Evolutionary conservation across 192 early-diverging fungal genomes (phyloP).

Genomic region (Gaertneriomyces sp.): DNA sequence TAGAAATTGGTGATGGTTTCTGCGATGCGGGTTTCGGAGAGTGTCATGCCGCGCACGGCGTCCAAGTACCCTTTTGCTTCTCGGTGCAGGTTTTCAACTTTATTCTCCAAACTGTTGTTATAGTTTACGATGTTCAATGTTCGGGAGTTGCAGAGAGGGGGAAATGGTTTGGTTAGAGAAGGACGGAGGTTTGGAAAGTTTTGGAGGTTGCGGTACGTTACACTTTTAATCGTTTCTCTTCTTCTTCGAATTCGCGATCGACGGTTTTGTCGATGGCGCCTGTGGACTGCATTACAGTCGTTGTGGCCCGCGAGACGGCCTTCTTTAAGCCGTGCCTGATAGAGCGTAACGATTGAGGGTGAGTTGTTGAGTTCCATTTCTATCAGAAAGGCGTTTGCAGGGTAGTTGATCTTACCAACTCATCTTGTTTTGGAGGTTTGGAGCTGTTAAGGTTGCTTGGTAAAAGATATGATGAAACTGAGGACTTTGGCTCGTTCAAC

Average conservation of each 20-base stretch:
- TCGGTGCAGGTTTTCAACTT: constrained; percentile 77
- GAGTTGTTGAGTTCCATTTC: background rate
- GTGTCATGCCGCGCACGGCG: constrained; percentile 72
- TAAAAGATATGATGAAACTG: too few species aligned
- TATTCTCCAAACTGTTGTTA: constrained; percentile 75
- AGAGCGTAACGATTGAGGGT: background rate
- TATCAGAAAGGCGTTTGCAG: background rate
- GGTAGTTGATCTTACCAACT: background rate
- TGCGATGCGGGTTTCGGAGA: constrained; percentile 78
- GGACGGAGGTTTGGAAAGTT: background rate
- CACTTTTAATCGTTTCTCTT: constrained; percentile 71
- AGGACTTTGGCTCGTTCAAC: too few species aligned
- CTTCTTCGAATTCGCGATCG: constrained; percentile 78
- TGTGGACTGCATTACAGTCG: constrained; percentile 60
- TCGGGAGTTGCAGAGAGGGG: background rate
- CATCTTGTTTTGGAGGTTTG: background rate
- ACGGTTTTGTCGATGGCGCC: constrained; percentile 74
- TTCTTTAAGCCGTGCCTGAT: constrained; percentile 80
- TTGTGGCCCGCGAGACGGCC: constrained; percentile 72
- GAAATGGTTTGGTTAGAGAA: background rate
- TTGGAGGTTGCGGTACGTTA: constrained; percentile 15
- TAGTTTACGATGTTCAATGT: background rate
- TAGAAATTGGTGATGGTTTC: constrained; percentile 87
- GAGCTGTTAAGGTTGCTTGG: too few species aligned
- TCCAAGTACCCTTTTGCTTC: constrained; percentile 92